Conservation (phyloP, 2,329 filamentous ascomycete genomes). For the Trichoderma cornu-damae region DNA sequence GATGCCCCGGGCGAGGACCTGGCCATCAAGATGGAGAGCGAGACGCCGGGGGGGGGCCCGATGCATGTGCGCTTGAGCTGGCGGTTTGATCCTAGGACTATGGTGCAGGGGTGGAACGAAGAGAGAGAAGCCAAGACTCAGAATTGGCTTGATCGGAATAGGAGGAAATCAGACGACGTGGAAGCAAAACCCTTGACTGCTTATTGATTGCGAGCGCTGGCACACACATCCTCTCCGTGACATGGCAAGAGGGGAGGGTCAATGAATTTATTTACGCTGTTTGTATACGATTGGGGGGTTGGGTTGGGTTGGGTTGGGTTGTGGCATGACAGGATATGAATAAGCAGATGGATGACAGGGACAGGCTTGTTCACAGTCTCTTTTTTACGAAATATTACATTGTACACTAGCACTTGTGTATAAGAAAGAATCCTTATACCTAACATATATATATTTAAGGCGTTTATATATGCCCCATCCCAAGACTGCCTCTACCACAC, state of each 20-base stretch:
- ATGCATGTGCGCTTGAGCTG: slow-evolving; percentile 18
- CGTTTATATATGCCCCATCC: no score
- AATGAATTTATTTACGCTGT: not conserved
- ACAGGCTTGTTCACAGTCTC: not conserved
- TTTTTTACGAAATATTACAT: not conserved
- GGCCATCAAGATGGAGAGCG: slow-evolving; percentile 17
- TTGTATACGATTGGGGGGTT: not conserved
- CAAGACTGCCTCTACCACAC: not conserved
- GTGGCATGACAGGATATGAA: not conserved
- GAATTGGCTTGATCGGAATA: slow-evolving; percentile 9
- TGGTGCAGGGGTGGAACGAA: slow-evolving; percentile 16
- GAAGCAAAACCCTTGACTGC: not conserved
- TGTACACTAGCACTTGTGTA: slow-evolving; percentile 10
- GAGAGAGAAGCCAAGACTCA: not conserved
- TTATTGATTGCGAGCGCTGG: not conserved
- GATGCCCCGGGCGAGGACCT: not conserved
- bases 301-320: not conserved
- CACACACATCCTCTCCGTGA: not conserved
- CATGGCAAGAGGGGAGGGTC: not conserved
- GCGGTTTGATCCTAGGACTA: slow-evolving; percentile 15
- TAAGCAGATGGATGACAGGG: no score
- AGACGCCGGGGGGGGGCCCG: not conserved
- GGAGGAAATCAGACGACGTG: not conserved
- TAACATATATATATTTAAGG: not conserved
- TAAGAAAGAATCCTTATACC: not conserved